Percentiles rank a stretch among this genome's conserved stretches.
Conservation (phyloP, 2,329 filamentous ascomycete species). For the Exserohilum turcica region DNA sequence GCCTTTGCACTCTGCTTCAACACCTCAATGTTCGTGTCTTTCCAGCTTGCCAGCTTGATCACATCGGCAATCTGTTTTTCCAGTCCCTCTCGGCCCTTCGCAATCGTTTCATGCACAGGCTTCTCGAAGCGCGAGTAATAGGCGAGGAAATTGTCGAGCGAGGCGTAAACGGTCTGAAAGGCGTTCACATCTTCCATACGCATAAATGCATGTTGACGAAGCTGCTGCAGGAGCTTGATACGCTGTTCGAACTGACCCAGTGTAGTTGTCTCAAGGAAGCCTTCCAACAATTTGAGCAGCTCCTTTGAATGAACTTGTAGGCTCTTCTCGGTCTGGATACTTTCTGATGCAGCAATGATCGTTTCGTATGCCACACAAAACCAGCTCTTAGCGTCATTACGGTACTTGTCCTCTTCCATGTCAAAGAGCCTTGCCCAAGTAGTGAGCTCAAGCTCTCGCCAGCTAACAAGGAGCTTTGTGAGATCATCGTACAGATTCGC, state of each 20-base stretch:
- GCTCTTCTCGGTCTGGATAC: constrained; percentile 63
- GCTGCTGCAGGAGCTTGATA: constrained; percentile 68
- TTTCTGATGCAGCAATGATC: constrained; percentile 75
- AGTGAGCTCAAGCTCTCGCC: constrained; percentile 87
- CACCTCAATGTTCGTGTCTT: constrained; percentile 92
- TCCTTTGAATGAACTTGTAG: constrained; percentile 68
- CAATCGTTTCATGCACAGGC: constrained; percentile 67
- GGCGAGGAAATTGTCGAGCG: constrained; percentile 75
- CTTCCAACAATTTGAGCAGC: constrained; percentile 75
- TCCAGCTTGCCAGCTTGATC: constrained; percentile 94
- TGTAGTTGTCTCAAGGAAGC: constrained; percentile 78
- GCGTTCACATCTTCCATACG: constrained; percentile 59
- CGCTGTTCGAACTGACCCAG: constrained; percentile 80
- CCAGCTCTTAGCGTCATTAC: constrained; percentile 83
- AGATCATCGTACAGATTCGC: constrained; percentile 74
- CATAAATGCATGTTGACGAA: constrained; percentile 67
- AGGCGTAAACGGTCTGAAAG: constrained; percentile 63
- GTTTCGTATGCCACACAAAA: constrained; percentile 97
- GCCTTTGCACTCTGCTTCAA: constrained; percentile 85
- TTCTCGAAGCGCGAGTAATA: constrained; percentile 76
- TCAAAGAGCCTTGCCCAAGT: constrained; percentile 92
- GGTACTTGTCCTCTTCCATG: constrained; percentile 76
- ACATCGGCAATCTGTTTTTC: constrained; percentile 93
- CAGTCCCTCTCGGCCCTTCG: constrained; percentile 70
- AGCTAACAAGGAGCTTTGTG: constrained; percentile 80